These are phyloP conservation scores for Candida saitoana DNA, from an alignment of 805 yeast genomes.

Conservation along the genomic window DNA sequence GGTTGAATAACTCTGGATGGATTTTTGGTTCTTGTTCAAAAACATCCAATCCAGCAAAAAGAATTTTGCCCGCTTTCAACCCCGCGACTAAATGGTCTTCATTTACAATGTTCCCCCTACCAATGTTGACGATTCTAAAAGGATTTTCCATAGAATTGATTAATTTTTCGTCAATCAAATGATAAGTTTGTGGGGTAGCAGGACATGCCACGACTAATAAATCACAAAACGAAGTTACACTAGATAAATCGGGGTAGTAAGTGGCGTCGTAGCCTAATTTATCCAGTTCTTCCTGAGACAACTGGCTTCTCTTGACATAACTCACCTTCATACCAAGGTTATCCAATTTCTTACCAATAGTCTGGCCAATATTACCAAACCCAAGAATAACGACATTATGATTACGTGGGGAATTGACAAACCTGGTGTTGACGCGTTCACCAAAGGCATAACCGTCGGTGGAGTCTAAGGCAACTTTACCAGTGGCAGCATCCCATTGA, in stretches of 20 bases:
- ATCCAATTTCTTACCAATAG: slow-evolving; percentile 53
- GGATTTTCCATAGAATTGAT: slow-evolving; percentile 49
- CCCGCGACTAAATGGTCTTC: slow-evolving; percentile 63
- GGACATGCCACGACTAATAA: slow-evolving; percentile 67
- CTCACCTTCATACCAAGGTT: slow-evolving; percentile 62
- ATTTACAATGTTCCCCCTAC: slow-evolving; percentile 67
- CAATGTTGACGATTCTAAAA: slow-evolving; percentile 66
- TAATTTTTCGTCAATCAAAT: slow-evolving; percentile 48
- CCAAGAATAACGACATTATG: slow-evolving; percentile 65
- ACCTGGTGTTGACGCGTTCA: slow-evolving; percentile 44
- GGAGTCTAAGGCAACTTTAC: slow-evolving; percentile 14
- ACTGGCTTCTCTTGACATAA: slow-evolving; percentile 53
- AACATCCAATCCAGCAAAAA: slow-evolving; percentile 72
- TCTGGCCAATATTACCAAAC: slow-evolving; percentile 70
- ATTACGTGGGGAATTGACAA: slow-evolving; percentile 47
- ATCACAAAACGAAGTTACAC: slow-evolving; percentile 43
- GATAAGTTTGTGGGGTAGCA: slow-evolving; percentile 52
- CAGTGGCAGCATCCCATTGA: slow-evolving; percentile 27
- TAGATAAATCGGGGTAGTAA: slow-evolving; percentile 34
- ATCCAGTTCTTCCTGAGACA: slow-evolving; percentile 28
- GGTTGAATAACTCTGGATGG: slow-evolving; percentile 43
- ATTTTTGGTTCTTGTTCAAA: slow-evolving; percentile 60
- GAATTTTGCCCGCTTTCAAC: slow-evolving; percentile 53
- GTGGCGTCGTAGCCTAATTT: slow-evolving; percentile 42
- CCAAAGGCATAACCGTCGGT: slow-evolving; percentile 27